Evolutionary conservation across 345 rosid genomes (phyloP).

Genomic region (Dipteronia dyeriana): DNA sequence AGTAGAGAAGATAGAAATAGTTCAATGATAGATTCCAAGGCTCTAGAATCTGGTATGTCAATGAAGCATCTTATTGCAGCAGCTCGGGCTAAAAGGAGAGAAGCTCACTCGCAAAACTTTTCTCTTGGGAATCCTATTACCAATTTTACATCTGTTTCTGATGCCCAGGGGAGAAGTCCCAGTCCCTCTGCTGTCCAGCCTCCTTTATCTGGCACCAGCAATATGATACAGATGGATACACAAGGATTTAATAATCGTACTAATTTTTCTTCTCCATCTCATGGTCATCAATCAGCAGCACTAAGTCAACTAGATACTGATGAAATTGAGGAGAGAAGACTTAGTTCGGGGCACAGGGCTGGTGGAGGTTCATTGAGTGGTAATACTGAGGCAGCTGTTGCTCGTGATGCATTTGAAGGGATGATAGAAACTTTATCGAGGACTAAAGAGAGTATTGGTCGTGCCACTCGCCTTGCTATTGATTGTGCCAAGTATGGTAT

Average conservation of each 20-base stretch:
- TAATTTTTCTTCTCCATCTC: constrained; percentile 49
- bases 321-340: constrained; percentile 65
- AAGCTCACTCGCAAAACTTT: constrained; percentile 63
- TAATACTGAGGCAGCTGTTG: constrained; percentile 89
- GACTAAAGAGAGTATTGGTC: constrained; percentile 96
- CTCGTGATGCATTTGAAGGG: constrained; percentile 97
- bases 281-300: constrained; percentile 42
- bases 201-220: constrained; percentile 42
- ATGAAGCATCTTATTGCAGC: constrained; percentile 93
- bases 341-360: constrained; percentile 54
- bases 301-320: constrained; percentile 50
- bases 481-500: constrained; percentile 95
- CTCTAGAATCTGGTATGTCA: constrained; percentile 60
- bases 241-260: constrained; percentile 40
- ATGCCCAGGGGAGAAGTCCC: constrained; percentile 47
- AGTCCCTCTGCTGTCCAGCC: constrained; percentile 56
- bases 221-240: constrained; percentile 39
- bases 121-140: constrained; percentile 47
- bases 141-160: constrained; percentile 33
- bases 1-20: constrained; percentile 41
- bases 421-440: constrained; percentile 98
- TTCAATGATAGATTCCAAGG: constrained; percentile 45
- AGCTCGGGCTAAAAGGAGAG: constrained; percentile 87
- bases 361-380: constrained; percentile 81
- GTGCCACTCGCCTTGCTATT: constrained; percentile 94